Evolutionary conservation across 345 rosid genomes (phyloP).

Genomic region (Orychophragmus violaceus): DNA sequence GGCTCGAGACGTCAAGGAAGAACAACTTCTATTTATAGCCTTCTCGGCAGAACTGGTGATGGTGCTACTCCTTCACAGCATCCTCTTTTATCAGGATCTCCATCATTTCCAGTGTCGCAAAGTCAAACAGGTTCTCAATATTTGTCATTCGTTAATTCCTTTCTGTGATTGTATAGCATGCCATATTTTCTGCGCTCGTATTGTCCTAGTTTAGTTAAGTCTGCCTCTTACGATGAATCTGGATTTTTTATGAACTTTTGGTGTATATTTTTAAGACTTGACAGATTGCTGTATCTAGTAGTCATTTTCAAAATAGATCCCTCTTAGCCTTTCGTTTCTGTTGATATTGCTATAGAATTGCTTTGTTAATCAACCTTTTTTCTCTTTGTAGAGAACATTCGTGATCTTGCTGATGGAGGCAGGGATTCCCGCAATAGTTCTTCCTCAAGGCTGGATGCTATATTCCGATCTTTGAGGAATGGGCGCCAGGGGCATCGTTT

Average conservation of each 20-base stretch:
- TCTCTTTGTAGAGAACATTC: constrained; percentile 41
- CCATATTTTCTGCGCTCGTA: not conserved
- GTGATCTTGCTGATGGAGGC: constrained; percentile 41
- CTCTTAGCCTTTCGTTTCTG: not conserved
- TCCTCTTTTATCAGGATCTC: constrained; percentile 79
- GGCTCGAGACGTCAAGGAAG: constrained; percentile 96
- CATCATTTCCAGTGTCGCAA: constrained; percentile 34
- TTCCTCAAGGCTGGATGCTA: constrained; percentile 58
- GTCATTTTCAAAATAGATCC: not conserved
- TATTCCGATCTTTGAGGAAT: constrained; percentile 83
- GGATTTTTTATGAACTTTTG: not conserved
- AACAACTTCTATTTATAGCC: constrained; percentile 91
- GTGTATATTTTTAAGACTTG: not conserved
- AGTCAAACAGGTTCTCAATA: constrained; percentile 60
- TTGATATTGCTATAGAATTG: not conserved
- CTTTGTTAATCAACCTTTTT: constrained; percentile 6
- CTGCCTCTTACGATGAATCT: too few relatives aligned
- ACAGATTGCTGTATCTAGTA: not conserved
- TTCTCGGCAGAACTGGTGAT: constrained; percentile 72
- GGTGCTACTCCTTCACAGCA: constrained; percentile 62
- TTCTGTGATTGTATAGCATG: too few relatives aligned
- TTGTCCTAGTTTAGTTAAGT: not conserved
- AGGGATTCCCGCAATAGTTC: constrained; percentile 45
- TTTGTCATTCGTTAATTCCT: not conserved
- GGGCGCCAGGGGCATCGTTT: constrained; percentile 82